A percentile compares a stretch with the other conserved stretches of the same genome.
Conservation (phyloP, 352 stramenopile species). For the Pythium angustatum region DNA sequence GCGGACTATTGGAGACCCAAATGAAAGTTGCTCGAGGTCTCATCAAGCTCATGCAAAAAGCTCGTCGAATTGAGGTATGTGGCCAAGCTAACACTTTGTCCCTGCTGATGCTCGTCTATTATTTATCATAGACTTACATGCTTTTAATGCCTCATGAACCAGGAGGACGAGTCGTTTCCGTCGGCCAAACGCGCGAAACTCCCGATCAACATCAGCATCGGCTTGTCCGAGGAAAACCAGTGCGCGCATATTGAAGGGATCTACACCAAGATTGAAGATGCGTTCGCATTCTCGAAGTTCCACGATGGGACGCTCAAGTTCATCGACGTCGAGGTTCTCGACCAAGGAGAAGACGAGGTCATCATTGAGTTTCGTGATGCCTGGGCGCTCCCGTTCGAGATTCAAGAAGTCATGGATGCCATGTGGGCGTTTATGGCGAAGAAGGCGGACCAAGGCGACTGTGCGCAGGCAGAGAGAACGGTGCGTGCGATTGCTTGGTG, state of each 20-base stretch:
- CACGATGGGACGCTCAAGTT: constrained; percentile 22
- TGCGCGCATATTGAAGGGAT: neutral
- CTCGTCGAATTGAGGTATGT: constrained; percentile 15
- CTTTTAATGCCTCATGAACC: too few relatives aligned
- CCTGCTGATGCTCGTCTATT: too few relatives aligned
- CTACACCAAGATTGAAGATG: neutral
- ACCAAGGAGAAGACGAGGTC: constrained; percentile 14
- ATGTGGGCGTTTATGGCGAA: constrained; percentile 19
- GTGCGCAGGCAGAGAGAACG: neutral
- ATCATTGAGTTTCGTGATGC: constrained; percentile 19
- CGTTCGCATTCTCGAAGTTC: constrained; percentile 18
- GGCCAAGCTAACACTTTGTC: too few relatives aligned
- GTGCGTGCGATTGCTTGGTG: neutral
- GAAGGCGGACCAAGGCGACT: constrained; percentile 1
- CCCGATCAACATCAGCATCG: constrained; percentile 4
- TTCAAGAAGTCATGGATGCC: constrained; percentile 9
- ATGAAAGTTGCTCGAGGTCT: constrained; percentile 33
- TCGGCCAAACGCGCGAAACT: constrained; percentile 2
- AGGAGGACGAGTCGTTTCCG: constrained; percentile 16
- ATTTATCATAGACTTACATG: too few relatives aligned
- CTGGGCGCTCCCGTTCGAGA: constrained; percentile 18
- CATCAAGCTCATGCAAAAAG: constrained; percentile 28
- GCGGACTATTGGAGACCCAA: constrained; percentile 30
- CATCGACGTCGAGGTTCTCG: constrained; percentile 20
- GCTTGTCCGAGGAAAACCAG: neutral